Evolutionary conservation across 139 green algal species (phyloP), one percentile per base, ranked within the genome.

Genomic region (Chlamydomonas schloesseri): DNA sequence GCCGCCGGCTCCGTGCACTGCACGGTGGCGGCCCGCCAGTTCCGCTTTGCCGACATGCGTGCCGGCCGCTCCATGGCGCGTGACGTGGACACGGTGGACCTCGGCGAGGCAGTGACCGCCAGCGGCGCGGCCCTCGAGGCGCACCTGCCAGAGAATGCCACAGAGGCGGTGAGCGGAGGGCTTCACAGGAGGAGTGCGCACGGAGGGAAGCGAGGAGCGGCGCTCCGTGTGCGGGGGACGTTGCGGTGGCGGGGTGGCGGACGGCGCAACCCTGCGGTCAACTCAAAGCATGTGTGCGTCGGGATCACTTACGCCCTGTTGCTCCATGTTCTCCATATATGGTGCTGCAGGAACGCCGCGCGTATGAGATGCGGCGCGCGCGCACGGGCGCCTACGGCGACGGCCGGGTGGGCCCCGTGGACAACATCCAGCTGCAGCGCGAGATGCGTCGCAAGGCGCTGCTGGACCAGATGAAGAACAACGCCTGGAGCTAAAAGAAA

Each of bases 351-450:
- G 73, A 81, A 31, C 50, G 53, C 15, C 73, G 73, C 11, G 9
- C 36, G 73, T 31, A 81, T 53, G 73, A 53, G 20, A 81, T 81
- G 73, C 73, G 53, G 18, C 73, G 23, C 50, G 73, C 73, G 53
- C 71, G 37, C 29, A 55, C 53, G n/a, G 53, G 37, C 31, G 33
- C 29, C 14, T 81, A 69, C 73, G 73, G 73, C 73, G 73, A 81
- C 50, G 73, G 50, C 0, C 68, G 68, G 53, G 68, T 81, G 53
- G 73, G 73, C 3, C 53, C 73, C n/a, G 73, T 81, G 73, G 73
- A 81, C n/a, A 11, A 53, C 26, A 69, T 81, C 31, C 50, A 68
- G 73, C 73, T 81, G 73, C 73, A 81, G 73, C 73, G 73, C 20
- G 73, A 81, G 73, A 50, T 81, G 53, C 73, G 73, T 53, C 50